Percentiles rank a stretch among this genome's conserved stretches.
phyloP scores from a whole-genome alignment of 1,139 yeast species.

The Protomyces arabidopsidicola region DNA sequence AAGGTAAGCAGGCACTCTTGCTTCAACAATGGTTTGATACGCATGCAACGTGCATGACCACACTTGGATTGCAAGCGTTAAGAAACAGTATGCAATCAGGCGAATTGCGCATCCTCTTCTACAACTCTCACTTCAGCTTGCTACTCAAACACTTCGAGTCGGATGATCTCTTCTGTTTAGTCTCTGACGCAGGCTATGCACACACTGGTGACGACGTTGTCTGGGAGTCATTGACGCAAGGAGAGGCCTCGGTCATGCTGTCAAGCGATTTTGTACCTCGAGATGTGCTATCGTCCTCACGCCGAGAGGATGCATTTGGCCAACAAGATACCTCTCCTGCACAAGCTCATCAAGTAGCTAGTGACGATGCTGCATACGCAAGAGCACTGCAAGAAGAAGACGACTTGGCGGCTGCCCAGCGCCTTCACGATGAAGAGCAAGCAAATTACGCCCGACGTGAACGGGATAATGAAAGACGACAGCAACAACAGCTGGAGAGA shows the following conservation, averaged over 20 bases:
- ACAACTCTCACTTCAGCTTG: constrained; percentile 82
- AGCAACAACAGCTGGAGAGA: neutral
- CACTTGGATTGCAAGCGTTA: constrained; percentile 51
- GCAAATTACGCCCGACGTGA: neutral
- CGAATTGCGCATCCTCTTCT: constrained; percentile 61
- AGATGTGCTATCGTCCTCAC: neutral
- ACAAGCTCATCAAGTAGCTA: neutral
- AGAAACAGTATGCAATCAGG: constrained; percentile 45
- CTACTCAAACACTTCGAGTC: constrained; percentile 49
- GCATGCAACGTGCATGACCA: constrained; percentile 53
- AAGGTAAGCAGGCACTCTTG: neutral
- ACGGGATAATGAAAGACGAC: neutral
- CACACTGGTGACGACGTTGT: constrained; percentile 61
- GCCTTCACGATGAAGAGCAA: neutral
- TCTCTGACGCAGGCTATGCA: constrained; percentile 67
- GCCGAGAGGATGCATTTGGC: neutral
- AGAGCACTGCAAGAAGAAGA: neutral
- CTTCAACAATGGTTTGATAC: constrained; percentile 43
- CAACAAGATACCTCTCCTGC: neutral
- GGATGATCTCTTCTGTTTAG: constrained; percentile 54
- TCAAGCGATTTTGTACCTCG: neutral
- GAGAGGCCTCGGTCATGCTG: constrained; percentile 38
- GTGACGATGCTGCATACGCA: neutral
- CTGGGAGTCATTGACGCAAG: constrained; percentile 50
- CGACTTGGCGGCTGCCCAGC: neutral